A percentile compares a stretch with the other conserved stretches of the same genome.
Evolutionary conservation across 805 yeast species (phyloP).

Genomic region (Priceomyces fermenticarens): DNA sequence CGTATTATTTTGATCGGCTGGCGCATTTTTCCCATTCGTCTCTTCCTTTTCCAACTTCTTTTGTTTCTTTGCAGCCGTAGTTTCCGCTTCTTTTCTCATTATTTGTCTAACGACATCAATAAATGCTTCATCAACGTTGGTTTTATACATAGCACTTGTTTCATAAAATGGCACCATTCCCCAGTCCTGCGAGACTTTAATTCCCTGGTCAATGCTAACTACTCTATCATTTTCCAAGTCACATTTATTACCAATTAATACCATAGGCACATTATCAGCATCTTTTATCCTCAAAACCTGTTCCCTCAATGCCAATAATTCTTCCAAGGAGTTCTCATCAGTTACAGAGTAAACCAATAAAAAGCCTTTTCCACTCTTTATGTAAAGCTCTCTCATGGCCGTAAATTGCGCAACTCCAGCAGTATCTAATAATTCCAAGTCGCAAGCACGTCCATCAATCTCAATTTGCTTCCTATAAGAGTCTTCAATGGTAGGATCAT

Average conservation of each 20-base stretch:
- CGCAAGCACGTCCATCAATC: constrained; percentile 84
- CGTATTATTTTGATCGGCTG: constrained; percentile 1
- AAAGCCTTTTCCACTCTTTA: constrained; percentile 81
- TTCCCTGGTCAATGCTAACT: constrained; percentile 79
- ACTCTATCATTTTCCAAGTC: constrained; percentile 75
- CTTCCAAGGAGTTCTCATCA: constrained; percentile 66
- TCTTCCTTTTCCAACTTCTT: constrained; percentile 40
- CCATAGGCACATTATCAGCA: constrained; percentile 76
- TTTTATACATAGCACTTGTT: constrained; percentile 86
- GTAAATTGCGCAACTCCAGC: constrained; percentile 84
- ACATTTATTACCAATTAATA: constrained; percentile 86
- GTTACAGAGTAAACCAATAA: constrained; percentile 57
- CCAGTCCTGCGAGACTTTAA: constrained; percentile 79
- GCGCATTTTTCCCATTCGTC: constrained; percentile 5
- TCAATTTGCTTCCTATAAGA: constrained; percentile 87
- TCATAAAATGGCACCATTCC: constrained; percentile 90
- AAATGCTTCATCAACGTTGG: constrained; percentile 89
- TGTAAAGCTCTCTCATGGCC: constrained; percentile 88
- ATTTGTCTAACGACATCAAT: constrained; percentile 86
- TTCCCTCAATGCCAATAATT: constrained; percentile 72
- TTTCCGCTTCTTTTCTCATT: constrained; percentile 65
- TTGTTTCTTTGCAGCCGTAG: constrained; percentile 43
- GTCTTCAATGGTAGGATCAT: constrained; percentile 97
- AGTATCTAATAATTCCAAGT: constrained; percentile 66
- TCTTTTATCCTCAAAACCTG: constrained; percentile 86